These are phyloP conservation scores for Polyrhizophydium stewartii DNA, from an alignment of 371 early-diverging fungal species.

Conservation along the genomic window DNA sequence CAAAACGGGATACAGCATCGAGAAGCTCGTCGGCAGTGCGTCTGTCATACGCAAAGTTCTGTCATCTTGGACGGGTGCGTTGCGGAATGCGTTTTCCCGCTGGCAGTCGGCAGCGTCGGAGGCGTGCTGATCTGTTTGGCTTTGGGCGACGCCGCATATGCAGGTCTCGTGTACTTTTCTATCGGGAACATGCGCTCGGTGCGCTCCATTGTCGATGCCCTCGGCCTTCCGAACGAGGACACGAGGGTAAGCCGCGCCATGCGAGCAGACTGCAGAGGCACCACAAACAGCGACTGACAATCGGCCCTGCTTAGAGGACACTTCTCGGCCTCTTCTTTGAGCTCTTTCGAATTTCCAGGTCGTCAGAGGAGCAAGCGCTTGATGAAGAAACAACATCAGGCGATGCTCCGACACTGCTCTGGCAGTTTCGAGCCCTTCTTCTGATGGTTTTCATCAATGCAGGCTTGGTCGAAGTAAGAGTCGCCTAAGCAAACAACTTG, in stretches of 20 bases:
- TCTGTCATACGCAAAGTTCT: constrained; percentile 59
- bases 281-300: not conserved
- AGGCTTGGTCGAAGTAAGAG: constrained; percentile 68
- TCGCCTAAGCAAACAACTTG: not conserved
- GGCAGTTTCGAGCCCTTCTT: constrained; percentile 56
- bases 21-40: constrained; percentile 60
- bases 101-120: not conserved
- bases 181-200: constrained; percentile 68
- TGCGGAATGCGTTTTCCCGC: not conserved
- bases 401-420: constrained; percentile 47
- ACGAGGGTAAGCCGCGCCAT: constrained; percentile 51
- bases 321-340: constrained; percentile 74
- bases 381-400: not conserved
- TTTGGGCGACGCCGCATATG: not conserved
- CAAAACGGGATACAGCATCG: constrained; percentile 52
- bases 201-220: constrained; percentile 67
- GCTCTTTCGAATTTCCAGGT: constrained; percentile 62
- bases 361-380: not conserved
- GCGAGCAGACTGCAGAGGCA: not conserved
- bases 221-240: constrained; percentile 70
- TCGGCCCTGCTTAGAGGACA: constrained; percentile 48
- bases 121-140: not conserved
- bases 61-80: constrained; percentile 70
- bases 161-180: constrained; percentile 67
- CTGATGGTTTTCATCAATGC: constrained; percentile 73